phyloP scores from a whole-genome alignment of 2,329 filamentous ascomycete genomes.

The Arachnopeziza araneosa region DNA sequence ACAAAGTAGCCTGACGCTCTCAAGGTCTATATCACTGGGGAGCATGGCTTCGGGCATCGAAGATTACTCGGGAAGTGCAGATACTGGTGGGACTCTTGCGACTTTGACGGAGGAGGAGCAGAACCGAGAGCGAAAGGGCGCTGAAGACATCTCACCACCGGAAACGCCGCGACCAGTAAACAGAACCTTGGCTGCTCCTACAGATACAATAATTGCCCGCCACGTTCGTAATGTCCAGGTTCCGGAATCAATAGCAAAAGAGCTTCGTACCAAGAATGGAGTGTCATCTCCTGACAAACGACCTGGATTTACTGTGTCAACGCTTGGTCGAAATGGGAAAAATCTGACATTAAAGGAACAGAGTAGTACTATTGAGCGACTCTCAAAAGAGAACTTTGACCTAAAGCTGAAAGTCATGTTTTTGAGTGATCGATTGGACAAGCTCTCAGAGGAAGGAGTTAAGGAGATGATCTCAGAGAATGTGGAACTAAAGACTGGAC shows the following conservation, averaged over 20 bases:
- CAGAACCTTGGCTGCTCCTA: conserved; percentile 57
- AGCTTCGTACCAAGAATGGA: conserved; percentile 73
- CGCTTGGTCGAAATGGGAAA: conserved; percentile 52
- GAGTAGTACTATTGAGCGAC: conserved; percentile 90
- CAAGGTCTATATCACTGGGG: conserved; percentile 77
- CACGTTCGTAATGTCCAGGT: conserved; percentile 88
- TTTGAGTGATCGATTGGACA: conserved; percentile 85
- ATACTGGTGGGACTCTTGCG: conserved; percentile 37
- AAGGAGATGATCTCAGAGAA: conserved; percentile 98
- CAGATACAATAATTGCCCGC: conserved; percentile 82
- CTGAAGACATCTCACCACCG: conserved; percentile 44
- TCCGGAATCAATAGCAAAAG: conserved; percentile 78
- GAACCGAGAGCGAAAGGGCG: conserved; percentile 40
- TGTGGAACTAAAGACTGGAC: conserved; percentile 86
- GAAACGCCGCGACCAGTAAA: conserved; percentile 66
- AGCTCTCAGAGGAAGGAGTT: conserved; percentile 89
- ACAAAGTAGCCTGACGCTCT: conserved; percentile 51
- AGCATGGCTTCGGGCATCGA: conserved; percentile 77
- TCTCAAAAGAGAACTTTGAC: conserved; percentile 98
- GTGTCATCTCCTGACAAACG: conserved; percentile 45
- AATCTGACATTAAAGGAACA: conserved; percentile 93
- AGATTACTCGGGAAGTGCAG: conserved; percentile 37
- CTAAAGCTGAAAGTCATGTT: conserved; percentile 97
- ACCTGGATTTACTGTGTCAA: conserved; percentile 43
- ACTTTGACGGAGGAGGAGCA: conserved; percentile 55